Evolutionary conservation across 352 stramenopile genomes (phyloP).

Genomic region (Globisporangium sylvaticum): DNA sequence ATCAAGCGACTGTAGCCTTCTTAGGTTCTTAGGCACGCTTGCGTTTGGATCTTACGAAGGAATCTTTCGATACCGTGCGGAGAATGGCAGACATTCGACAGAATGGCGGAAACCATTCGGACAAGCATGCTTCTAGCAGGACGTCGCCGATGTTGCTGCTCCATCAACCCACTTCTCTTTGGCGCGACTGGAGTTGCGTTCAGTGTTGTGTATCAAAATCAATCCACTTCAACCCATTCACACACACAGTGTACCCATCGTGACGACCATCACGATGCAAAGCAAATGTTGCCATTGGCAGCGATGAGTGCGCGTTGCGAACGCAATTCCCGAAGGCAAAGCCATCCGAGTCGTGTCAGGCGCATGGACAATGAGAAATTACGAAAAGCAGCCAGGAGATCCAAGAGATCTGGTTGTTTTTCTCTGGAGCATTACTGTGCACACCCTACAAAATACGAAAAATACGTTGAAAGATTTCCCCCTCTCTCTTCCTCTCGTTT

Average conservation of each 20-base stretch:
- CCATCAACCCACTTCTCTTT: too few relatives aligned
- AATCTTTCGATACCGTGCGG: too few relatives aligned
- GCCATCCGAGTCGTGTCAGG: too few relatives aligned
- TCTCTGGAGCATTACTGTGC: background rate
- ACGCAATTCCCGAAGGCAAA: background rate
- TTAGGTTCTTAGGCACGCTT: too few relatives aligned
- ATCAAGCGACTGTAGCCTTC: too few relatives aligned
- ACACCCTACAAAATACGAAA: background rate
- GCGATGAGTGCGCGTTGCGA: background rate
- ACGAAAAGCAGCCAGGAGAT: background rate
- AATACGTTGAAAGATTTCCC: background rate
- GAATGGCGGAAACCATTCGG: too few relatives aligned
- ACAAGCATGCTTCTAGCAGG: too few relatives aligned
- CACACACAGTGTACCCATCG: background rate
- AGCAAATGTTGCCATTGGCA: background rate
- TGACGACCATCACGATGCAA: background rate
- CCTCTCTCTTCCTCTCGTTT: background rate
- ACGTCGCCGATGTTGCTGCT: too few relatives aligned
- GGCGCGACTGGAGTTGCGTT: too few relatives aligned
- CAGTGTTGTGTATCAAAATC: too few relatives aligned
- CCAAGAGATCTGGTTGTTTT: background rate
- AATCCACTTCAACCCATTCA: background rate
- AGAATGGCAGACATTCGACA: too few relatives aligned
- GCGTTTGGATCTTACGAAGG: too few relatives aligned
- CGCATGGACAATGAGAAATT: background rate